phyloP scores from a whole-genome alignment of 2,329 filamentous ascomycete species.

The Lachnellula arida region DNA sequence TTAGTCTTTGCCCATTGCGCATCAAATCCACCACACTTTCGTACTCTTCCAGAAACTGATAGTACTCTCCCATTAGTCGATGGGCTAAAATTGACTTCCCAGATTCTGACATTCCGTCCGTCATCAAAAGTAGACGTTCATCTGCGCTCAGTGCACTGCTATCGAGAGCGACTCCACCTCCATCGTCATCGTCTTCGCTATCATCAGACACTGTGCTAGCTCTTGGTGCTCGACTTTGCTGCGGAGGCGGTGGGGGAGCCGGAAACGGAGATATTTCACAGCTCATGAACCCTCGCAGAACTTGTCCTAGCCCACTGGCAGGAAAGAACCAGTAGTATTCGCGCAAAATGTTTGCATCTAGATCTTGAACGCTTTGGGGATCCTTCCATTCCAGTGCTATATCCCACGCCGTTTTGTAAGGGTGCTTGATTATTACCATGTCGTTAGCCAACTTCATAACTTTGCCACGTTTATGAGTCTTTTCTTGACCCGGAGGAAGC shows the following conservation, averaged over 20 bases:
- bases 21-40: conserved; percentile 75
- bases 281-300: conserved; percentile 75
- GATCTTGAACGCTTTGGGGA: conserved; percentile 64
- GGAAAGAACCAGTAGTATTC: conserved; percentile 84
- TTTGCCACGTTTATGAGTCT: conserved; percentile 64
- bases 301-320: conserved; percentile 73
- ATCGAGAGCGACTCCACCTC: conserved; percentile 46
- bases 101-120: conserved; percentile 59
- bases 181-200: conserved; percentile 52
- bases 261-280: conserved; percentile 81
- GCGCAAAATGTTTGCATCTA: conserved; percentile 72
- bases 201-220: conserved; percentile 41
- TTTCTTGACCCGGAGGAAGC: conserved; percentile 58
- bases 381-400: conserved; percentile 88
- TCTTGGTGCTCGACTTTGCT: conserved; percentile 24
- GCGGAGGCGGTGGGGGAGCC: conserved; percentile 33
- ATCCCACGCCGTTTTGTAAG: conserved; percentile 85
- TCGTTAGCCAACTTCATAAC: conserved; percentile 76
- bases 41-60: conserved; percentile 79
- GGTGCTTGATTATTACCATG: conserved; percentile 95
- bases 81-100: conserved; percentile 75
- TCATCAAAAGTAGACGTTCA: conserved; percentile 69
- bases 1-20: conserved; percentile 63
- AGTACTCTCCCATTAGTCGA: conserved; percentile 77
- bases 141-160: conserved; percentile 69